Evolutionary conservation across 78 protist species (phyloP).

Genomic region (Diacronema lutheri): DNA sequence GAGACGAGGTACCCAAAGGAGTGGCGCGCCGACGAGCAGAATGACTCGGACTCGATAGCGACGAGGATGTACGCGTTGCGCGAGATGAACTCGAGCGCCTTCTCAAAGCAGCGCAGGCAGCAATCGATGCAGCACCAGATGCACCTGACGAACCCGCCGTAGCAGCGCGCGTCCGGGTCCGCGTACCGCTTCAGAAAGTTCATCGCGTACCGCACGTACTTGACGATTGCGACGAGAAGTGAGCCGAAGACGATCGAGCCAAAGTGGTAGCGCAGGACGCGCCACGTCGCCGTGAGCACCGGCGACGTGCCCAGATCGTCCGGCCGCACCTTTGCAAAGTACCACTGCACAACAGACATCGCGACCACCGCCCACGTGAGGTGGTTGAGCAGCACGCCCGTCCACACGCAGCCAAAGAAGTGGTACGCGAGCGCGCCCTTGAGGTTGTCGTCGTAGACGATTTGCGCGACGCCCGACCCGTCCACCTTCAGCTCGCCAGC

Average conservation of each 20-base stretch:
- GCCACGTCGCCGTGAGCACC: neutral
- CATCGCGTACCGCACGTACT: slow-evolving; percentile 69
- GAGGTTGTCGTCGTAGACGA: neutral
- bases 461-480: too few species aligned
- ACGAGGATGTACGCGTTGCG: neutral
- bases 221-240: slow-evolving; percentile 68
- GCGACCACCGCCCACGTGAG: slow-evolving; percentile 61
- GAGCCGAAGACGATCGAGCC: slow-evolving; percentile 79
- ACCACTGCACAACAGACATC: slow-evolving; percentile 67
- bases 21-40: neutral
- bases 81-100: neutral
- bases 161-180: neutral
- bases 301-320: slow-evolving; percentile 15
- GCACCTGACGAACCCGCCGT: neutral
- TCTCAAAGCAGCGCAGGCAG: neutral
- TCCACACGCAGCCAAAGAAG: slow-evolving; percentile 81
- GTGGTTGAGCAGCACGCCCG: slow-evolving; percentile 60
- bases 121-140: slow-evolving; percentile 33
- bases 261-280: slow-evolving; percentile 65
- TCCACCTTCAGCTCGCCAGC: too few species aligned
- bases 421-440: slow-evolving; percentile 49
- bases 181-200: slow-evolving; percentile 44
- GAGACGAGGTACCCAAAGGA: neutral
- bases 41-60: too few species aligned
- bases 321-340: slow-evolving; percentile 37